Percentiles rank a stretch among this genome's conserved stretches.
Conservation (phyloP, 768 basidiomycete genomes). For the Strobilomyces dryophilus region DNA sequence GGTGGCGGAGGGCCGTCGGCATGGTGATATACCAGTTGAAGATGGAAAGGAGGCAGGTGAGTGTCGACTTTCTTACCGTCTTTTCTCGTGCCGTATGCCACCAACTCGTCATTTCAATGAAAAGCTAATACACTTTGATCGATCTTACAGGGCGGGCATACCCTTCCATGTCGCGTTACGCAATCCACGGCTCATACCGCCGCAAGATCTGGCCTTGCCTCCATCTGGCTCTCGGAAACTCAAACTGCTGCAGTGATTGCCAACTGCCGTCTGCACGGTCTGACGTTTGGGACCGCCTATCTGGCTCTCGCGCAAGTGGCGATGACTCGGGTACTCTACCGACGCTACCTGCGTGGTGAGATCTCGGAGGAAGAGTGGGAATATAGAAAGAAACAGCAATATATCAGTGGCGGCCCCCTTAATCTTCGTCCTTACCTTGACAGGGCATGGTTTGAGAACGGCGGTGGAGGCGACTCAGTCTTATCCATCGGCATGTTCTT, state of each 20-base stretch:
- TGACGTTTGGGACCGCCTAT: slow-evolving; percentile 53
- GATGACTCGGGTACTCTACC: slow-evolving; percentile 47
- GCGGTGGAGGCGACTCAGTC: slow-evolving; percentile 41
- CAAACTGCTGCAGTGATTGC: slow-evolving; percentile 31
- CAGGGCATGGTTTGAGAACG: slow-evolving; percentile 39
- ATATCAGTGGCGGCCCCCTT: slow-evolving; percentile 28
- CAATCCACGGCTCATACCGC: slow-evolving; percentile 33
- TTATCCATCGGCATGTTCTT: slow-evolving; percentile 42
- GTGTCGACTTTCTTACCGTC: background rate
- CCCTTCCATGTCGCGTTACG: slow-evolving; percentile 43
- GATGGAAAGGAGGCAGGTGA: slow-evolving; percentile 34
- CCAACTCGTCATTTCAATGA: background rate
- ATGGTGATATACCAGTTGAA: slow-evolving; percentile 34
- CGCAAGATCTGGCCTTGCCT: slow-evolving; percentile 30
- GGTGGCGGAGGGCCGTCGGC: slow-evolving; percentile 47
- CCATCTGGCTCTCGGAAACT: slow-evolving; percentile 25
- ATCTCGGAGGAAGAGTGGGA: slow-evolving; percentile 2
- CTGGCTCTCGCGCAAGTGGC: slow-evolving; percentile 51
- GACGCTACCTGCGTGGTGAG: slow-evolving; percentile 25
- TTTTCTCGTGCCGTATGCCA: background rate
- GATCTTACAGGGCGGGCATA: slow-evolving; percentile 49
- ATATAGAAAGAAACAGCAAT: background rate
- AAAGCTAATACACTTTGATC: background rate
- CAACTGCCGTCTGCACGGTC: slow-evolving; percentile 37
- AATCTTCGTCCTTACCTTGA: slow-evolving; percentile 50